A percentile compares a stretch with the other conserved stretches of the same genome.
These are phyloP conservation scores for Heritiera fomes DNA, from an alignment of 345 rosid genomes.

Conservation along the genomic window DNA sequence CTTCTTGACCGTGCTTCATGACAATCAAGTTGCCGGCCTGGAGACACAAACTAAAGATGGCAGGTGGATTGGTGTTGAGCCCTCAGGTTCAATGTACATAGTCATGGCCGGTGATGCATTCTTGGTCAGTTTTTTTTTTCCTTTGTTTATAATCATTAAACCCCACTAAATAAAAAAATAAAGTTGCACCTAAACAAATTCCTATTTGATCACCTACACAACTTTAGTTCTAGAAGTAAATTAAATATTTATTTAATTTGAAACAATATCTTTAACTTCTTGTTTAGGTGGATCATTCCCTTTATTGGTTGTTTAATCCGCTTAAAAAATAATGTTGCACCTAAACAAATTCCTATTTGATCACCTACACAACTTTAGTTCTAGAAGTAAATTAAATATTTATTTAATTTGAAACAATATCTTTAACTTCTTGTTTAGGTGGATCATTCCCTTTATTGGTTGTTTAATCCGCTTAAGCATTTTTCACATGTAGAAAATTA, in stretches of 20 bases:
- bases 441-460: background rate
- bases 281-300: background rate
- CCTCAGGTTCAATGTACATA: constrained; percentile 44
- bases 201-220: background rate
- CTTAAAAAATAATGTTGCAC: background rate
- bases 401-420: background rate
- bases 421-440: background rate
- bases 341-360: background rate
- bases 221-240: background rate
- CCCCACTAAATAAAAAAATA: background rate
- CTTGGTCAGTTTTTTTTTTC: constrained; percentile 37
- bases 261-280: background rate
- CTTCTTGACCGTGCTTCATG: constrained; percentile 61
- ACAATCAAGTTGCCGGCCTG: constrained; percentile 55
- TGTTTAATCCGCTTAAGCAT: background rate
- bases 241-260: background rate
- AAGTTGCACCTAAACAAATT: background rate
- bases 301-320: background rate
- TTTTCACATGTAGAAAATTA: background rate
- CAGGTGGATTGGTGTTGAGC: constrained; percentile 47
- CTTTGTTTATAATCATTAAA: background rate
- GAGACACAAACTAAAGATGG: constrained; percentile 50
- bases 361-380: background rate
- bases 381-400: background rate
- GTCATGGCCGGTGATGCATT: constrained; percentile 60